Evolutionary conservation across 345 rosid genomes (phyloP), one percentile per base, ranked within the genome.

Genomic region (Cardamine occulta): DNA sequence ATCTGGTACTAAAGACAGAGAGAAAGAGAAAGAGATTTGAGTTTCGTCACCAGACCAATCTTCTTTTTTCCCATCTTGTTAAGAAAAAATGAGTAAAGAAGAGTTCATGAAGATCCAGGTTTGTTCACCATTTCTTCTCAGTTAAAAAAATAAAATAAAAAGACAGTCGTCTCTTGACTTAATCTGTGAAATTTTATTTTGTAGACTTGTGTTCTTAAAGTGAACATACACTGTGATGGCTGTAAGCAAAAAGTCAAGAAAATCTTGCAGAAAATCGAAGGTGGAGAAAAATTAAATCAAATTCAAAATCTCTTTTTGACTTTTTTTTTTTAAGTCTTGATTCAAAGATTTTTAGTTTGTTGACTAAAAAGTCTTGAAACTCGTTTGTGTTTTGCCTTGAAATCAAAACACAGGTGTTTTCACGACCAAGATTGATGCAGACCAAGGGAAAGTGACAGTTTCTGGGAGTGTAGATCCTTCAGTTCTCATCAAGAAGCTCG

Each of bases 81-180:
- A 39, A 63, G 55, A 56, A 80, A 80, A 80, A 77, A 93, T 94
- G 98, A 91, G 95, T 85, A 94, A 91, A 85, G 98, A 94, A 75
- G 98, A 94, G 95, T 74, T 94, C 39, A 85, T 94, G 91, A 94
- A 89, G 92, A 88, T 91, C 83, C 95, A 94, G 95, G 98, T 94
- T 68, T 49, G 63, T 49, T 58, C 28, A 63, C 52, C 52, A 35
- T 29, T 45, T 47, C 75, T 85, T 84, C 66, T 70, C 2, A 13
- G 17, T 11, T 58, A 15, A 29, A 19, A 45, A 45, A 2, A 4
- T 0, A 40, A 6, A 44, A 44, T 5, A 14, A 15, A 14, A n/a
- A 45, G 51, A 0, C 19, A 45, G 21, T 55, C 4, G 58, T 66
- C 24, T 35, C 31, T 42, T 68, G 49, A 28, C 23, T 53, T 42